Evolutionary conservation across 768 basidiomycete species (phyloP), one percentile per base, ranked within the genome.

Genomic region (Mycena rebaudengoi): DNA sequence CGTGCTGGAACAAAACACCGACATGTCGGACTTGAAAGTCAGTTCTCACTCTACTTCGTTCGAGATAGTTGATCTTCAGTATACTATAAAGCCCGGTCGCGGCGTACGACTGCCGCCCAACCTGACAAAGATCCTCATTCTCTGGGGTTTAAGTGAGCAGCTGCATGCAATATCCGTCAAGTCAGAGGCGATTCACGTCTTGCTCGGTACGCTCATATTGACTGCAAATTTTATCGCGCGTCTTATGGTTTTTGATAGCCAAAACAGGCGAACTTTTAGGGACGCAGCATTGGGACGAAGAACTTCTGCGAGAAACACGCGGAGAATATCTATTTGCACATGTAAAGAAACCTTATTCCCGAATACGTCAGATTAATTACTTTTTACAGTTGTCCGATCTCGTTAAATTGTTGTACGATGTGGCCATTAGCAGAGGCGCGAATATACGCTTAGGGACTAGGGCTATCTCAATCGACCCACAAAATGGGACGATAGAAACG

Each of bases 51-150:
- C n/a, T n/a, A n/a, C n/a, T n/a, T n/a, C n/a, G n/a, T n/a, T n/a
- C n/a, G n/a, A n/a, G n/a, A n/a, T n/a, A n/a, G n/a, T n/a, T n/a
- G n/a, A n/a, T n/a, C n/a, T n/a, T n/a, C n/a, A n/a, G 35, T 37
- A 12, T 32, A 3, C 11, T 13, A 26, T 16, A 25, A 35, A 51
- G 50, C 23, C 35, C 33, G 13, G 28, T 6, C 59, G 46, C 25
- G 57, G 57, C 12, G 48, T 60, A 8, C 29, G 59, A 13, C 50
- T 52, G 59, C 49, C 59, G n/a, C 59, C 59, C 0, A 60, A 60
- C 35, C 11, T 60, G 21, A 51, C 59, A 39, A 60, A 60, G 23
- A 35, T 60, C 23, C 40, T 52, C 29, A n/a, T 43, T 11, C 49
- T 43, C 40, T 60, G 59, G 59, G 59, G 59, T n/a, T 28, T 60